Evolutionary conservation across 1,139 yeast species (phyloP).

Genomic region (Lodderomyces orthopsilosis): DNA sequence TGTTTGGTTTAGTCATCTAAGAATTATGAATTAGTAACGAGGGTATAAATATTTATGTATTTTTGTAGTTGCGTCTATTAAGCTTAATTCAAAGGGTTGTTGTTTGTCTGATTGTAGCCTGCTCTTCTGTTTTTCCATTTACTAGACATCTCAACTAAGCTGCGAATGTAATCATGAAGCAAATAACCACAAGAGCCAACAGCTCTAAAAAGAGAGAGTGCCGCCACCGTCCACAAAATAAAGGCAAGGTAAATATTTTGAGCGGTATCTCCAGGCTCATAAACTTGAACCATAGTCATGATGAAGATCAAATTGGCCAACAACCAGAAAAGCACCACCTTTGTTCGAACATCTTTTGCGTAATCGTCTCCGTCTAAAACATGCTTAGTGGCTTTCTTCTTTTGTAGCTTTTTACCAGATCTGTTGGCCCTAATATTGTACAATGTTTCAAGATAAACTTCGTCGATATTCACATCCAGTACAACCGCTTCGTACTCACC

Average conservation of each 20-base stretch:
- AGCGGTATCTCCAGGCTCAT: slow-evolving; percentile 55
- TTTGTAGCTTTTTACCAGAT: slow-evolving; percentile 51
- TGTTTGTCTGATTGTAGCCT: slow-evolving; percentile 37
- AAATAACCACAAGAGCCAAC: slow-evolving; percentile 72
- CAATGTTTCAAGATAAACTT: slow-evolving; percentile 75
- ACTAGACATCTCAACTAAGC: slow-evolving; percentile 39
- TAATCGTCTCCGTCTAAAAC: slow-evolving; percentile 74
- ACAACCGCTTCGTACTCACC: slow-evolving; percentile 86
- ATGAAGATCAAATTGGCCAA: slow-evolving; percentile 73
- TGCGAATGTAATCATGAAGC: slow-evolving; percentile 37
- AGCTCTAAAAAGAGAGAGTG: slow-evolving; percentile 75
- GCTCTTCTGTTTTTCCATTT: slow-evolving; percentile 41
- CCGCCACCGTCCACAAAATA: slow-evolving; percentile 89
- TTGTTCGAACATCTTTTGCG: slow-evolving; percentile 89
- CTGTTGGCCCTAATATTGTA: slow-evolving; percentile 74
- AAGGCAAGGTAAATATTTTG: slow-evolving; percentile 73
- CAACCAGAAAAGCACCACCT: slow-evolving; percentile 93
- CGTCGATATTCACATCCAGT: slow-evolving; percentile 87
- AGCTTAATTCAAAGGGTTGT: slow-evolving; percentile 33
- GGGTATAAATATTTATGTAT: no score
- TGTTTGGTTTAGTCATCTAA: no score
- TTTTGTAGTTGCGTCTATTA: no score
- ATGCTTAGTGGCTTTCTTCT: slow-evolving; percentile 41
- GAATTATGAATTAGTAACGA: no score
- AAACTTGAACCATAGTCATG: slow-evolving; percentile 84